Evolutionary conservation across 2,329 filamentous ascomycete genomes (phyloP), one percentile per base, ranked within the genome.

Genomic region (Periglandula ipomoeae): DNA sequence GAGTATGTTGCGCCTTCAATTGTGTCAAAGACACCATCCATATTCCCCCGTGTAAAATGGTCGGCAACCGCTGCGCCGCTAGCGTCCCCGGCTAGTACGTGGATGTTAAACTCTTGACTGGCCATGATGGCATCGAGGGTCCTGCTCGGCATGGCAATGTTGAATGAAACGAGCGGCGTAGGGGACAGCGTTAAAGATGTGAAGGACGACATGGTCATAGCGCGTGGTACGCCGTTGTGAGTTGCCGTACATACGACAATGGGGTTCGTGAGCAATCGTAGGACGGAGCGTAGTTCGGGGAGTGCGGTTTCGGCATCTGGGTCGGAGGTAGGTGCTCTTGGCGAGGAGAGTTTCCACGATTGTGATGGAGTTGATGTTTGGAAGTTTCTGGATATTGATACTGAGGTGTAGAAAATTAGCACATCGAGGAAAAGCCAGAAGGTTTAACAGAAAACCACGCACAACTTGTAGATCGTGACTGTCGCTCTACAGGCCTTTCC

Each of bases 131-230:
- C 76, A 50, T 75, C 69, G 22, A 78, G 66, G 11, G 78, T 81
- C 11, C 74, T 70, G 58, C 75, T 79, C 19, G 78, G 78, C 24
- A 72, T 68, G 22, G 70, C 70, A 44, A 81, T 69, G 63, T 81
- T 81, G 67, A 82, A 81, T 0, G 71, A 73, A 6, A 82, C 62
- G 10, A 76, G 64, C 1, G 77, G 76, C 23, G 63, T 67, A 0
- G 77, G 76, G n/a, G 59, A 55, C 17, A 81, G 66, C 15, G 74
- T 70, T 23, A 82, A 62, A 0, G 76, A 79, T 2, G 77, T 77
- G 53, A 82, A 73, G 2, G 76, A 80, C 6, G 78, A 81, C 67
- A 80, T 76, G 27, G 78, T 81, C 71, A 81, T 77, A 43, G 71
- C 78, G 27, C 72, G 68, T 5, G 71, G 59, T 37, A 57, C 47